Evolutionary conservation across 805 yeast genomes (phyloP), one percentile per base, ranked within the genome.

Genomic region (Lachancea sp.): DNA sequence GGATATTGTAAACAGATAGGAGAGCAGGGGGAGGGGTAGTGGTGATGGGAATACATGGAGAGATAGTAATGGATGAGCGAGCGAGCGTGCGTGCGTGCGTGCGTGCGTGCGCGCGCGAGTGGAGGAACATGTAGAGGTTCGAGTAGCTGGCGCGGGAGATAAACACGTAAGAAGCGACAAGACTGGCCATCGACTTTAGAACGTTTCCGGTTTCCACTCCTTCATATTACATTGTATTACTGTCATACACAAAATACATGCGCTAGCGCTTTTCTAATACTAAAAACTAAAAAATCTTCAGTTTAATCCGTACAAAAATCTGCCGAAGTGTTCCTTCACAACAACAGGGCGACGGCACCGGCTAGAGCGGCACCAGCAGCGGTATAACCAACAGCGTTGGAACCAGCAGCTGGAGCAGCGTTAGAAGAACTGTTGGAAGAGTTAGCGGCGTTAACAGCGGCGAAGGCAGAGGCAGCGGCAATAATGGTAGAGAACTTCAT

Each of bases 351-450:
- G 29, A 50, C 45, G 32, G 56, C 58, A 46, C 61, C 61, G 20
- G 61, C 61, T 4, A 53, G 48, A 15, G 54, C 61, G 16, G 56
- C 61, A 45, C 60, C 61, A 7, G 47, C 45, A 23, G 51, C 44
- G 41, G 43, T 34, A 29, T 38, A 36, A 17, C 46, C 46, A 28
- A 50, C 48, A 38, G 48, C 49, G 23, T 42, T 36, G 25, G 50
- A 46, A 34, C 48, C 51, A 8, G 42, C 36, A 12, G 46, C 45
- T 15, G 36, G 51, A 37, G 51, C 53, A 33, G 26, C 46, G 34
- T 45, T 47, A 9, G 46, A 52, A 29, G 47, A 47, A 37, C 43
- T 42, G 28, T 51, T 34, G 18, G 47, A 40, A 12, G 33, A 26
- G 37, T 47, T 48, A 20, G 52, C 54, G 43, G 46, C 36, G 36